Evolutionary conservation across 257 asterid species (phyloP).

Genomic region (Pogostemon cablin): DNA sequence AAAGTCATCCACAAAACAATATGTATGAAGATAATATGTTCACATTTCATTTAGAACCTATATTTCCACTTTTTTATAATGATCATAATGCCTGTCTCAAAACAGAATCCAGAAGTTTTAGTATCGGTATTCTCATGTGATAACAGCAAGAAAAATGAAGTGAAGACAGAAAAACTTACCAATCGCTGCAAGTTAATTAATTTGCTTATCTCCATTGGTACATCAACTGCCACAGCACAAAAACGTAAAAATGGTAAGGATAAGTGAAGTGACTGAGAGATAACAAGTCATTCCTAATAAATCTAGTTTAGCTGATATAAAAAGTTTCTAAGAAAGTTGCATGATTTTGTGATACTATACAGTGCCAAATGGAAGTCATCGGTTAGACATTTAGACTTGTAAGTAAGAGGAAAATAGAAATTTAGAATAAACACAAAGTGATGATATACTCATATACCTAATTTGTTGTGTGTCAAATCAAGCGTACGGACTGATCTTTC

Average conservation of each 20-base stretch:
- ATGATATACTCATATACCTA: slow-evolving; percentile 48
- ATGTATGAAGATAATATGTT: slow-evolving; percentile 1
- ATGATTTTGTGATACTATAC: slow-evolving; percentile 1
- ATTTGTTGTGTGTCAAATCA: slow-evolving; percentile 80
- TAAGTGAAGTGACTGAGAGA: slow-evolving; percentile 21
- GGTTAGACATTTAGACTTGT: slow-evolving; percentile 15
- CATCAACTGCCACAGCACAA: slow-evolving; percentile 63
- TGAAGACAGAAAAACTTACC: slow-evolving; percentile 56
- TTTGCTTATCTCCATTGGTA: slow-evolving; percentile 80
- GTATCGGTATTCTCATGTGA: not conserved
- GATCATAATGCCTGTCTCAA: not conserved
- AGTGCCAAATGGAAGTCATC: slow-evolving; percentile 5
- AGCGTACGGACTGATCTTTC: slow-evolving; percentile 89
- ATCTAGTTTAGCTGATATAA: slow-evolving; percentile 14
- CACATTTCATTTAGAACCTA: not conserved
- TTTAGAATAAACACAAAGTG: not conserved
- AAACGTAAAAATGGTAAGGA: slow-evolving; percentile 22
- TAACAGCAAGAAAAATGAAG: slow-evolving; percentile 3
- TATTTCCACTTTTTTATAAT: slow-evolving; percentile 1
- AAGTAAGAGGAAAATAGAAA: slow-evolving; percentile 10
- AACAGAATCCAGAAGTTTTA: not conserved
- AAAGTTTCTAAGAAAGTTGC: slow-evolving; percentile 15
- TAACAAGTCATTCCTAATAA: not conserved
- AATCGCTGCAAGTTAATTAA: slow-evolving; percentile 86
- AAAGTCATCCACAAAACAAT: not conserved